phyloP scores from a whole-genome alignment of 495 filamentous ascomycete genomes.

The Aspergillus baeticus region DNA sequence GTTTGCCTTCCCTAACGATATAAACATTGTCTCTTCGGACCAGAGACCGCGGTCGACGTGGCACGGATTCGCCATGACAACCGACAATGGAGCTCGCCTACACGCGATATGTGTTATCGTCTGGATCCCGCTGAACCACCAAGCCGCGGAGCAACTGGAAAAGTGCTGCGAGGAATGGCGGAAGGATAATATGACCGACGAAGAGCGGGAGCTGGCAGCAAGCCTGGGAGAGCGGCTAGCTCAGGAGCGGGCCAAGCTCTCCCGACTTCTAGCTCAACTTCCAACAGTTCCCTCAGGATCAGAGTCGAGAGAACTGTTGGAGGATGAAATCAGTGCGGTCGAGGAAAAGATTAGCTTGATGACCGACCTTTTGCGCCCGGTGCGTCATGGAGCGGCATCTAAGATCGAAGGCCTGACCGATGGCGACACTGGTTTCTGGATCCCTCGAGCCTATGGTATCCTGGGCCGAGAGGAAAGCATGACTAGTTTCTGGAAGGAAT shows the following conservation, averaged over 20 bases:
- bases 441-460: slow-evolving; percentile 89
- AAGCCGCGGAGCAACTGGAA: slow-evolving; percentile 84
- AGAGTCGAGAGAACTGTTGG: slow-evolving; percentile 73
- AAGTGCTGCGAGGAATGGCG: slow-evolving; percentile 92
- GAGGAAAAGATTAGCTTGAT: slow-evolving; percentile 97
- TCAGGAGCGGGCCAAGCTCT: slow-evolving; percentile 85
- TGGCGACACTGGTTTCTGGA: slow-evolving; percentile 96
- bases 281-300: slow-evolving; percentile 79
- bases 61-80: slow-evolving; percentile 99
- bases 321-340: slow-evolving; percentile 91
- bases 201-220: slow-evolving; percentile 89
- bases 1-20: slow-evolving; percentile 98
- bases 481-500: slow-evolving; percentile 98
- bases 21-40: slow-evolving; percentile 93
- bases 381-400: slow-evolving; percentile 89
- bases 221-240: slow-evolving; percentile 90
- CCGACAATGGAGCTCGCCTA: slow-evolving; percentile 82
- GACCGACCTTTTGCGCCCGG: slow-evolving; percentile 90
- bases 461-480: slow-evolving; percentile 80
- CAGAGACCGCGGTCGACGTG: slow-evolving; percentile 91
- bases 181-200: slow-evolving; percentile 90
- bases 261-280: slow-evolving; percentile 78
- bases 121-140: slow-evolving; percentile 83
- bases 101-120: slow-evolving; percentile 90
- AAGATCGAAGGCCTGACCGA: slow-evolving; percentile 97